A percentile compares a stretch with the other conserved stretches of the same genome.
These are phyloP conservation scores for Starmerella vaccinii DNA, from an alignment of 805 yeast species.

Conservation along the genomic window DNA sequence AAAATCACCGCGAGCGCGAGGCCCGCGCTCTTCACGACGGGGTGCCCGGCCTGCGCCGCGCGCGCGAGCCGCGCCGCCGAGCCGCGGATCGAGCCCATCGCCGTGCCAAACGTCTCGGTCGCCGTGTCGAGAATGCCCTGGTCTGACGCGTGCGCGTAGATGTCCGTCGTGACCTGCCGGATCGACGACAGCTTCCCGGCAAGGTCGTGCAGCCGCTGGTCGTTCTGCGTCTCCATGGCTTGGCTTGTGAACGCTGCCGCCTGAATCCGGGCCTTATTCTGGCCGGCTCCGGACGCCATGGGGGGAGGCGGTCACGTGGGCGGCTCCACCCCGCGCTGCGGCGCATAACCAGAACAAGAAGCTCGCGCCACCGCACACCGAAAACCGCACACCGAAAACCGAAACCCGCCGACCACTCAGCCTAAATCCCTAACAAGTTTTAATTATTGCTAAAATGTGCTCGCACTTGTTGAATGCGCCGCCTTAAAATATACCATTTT, in stretches of 20 bases:
- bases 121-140: constrained; percentile 34
- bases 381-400: no score
- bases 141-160: constrained; percentile 52
- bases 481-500: no score
- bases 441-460: no score
- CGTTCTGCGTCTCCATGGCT: constrained; percentile 40
- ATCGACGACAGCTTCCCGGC: constrained; percentile 58
- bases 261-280: not conserved
- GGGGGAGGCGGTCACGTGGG: not conserved
- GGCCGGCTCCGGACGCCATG: not conserved
- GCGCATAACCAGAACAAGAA: no score
- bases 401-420: no score
- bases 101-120: constrained; percentile 43
- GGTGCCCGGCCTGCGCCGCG: constrained; percentile 49
- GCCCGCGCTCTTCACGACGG: constrained; percentile 49
- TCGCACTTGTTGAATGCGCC: no score
- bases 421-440: no score
- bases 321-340: not conserved
- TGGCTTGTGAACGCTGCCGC: no score
- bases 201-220: constrained; percentile 48
- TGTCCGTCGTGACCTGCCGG: constrained; percentile 57
- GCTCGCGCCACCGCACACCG: no score
- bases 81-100: constrained; percentile 41
- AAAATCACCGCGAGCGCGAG: constrained; percentile 46
- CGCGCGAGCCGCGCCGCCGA: constrained; percentile 46